Base-by-base conservation (phyloP, 2,329 filamentous ascomycete genomes). In the Davidsoniella neocaledoniae region DNA sequence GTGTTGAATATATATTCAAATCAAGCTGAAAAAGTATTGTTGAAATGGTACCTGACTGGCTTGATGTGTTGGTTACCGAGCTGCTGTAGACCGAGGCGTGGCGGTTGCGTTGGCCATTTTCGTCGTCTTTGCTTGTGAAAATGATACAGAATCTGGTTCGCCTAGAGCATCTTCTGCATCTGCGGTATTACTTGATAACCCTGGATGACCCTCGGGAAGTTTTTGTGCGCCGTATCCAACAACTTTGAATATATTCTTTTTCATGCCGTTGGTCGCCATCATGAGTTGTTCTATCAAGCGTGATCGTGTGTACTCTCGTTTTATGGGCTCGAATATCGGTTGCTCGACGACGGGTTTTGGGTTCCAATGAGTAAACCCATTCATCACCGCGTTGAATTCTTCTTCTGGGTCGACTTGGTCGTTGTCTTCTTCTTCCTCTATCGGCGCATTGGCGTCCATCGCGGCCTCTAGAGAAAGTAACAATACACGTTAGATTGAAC, bases 351-450 rank as follows among this genome's bases (percentile, higher is more conserved):
- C 67, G 0, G 90, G 88, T 55, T 81, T 79, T 0, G 90, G 88
- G 41, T 79, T 79, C 67, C 85, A 86, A 49, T 79, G 77, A 21
- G 79, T 71, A 49, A 90, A 73, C 6, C 85, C 84, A 29, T 75
- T 71, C 86, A 96, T 94, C 47, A 96, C 85, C 0, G 82, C 74
- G 45, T 87, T 81, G 46, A 86, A 86, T 64, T 98, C 91, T 68
- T 96, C 91, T 61, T 98, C 91, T 2, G 85, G 91, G 63, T 98
- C 91, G 37, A 98, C 77, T 2, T 79, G 84, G 5, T 78, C 79
- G 54, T 86, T 85, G 43, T 93, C 86, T 58, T 88, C 76, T 53
- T 90, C 85, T 55, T 95, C 87, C 57, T 90, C 86, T 16, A 91
- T 67, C 2, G 87, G 88, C 1, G 88, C 88, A 62, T 93, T 94